A percentile compares a stretch with the other conserved stretches of the same genome.
Evolutionary conservation across 768 basidiomycete species (phyloP).

Genomic region (Mycena alexandri): DNA sequence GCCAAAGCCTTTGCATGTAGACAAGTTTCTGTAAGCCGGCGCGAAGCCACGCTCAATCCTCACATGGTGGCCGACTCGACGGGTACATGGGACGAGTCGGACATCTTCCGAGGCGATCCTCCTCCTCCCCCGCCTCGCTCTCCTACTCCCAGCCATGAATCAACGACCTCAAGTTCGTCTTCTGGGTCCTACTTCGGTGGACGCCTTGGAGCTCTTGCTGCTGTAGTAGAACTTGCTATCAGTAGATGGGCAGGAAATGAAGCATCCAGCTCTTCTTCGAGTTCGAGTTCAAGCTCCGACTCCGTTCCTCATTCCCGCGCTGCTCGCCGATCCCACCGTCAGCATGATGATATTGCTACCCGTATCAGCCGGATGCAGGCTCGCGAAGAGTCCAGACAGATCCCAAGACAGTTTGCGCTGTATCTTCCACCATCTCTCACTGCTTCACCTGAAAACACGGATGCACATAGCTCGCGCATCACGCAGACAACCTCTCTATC

Average conservation of each 20-base stretch:
- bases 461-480: slow-evolving; percentile 44
- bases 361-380: slow-evolving; percentile 72
- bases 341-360: slow-evolving; percentile 71
- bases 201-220: slow-evolving; percentile 65
- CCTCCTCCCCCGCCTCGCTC: slow-evolving; percentile 50
- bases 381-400: slow-evolving; percentile 68
- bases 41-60: not conserved
- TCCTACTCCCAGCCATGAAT: slow-evolving; percentile 43
- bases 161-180: slow-evolving; percentile 50
- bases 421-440: slow-evolving; percentile 64
- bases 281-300: slow-evolving; percentile 43
- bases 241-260: slow-evolving; percentile 76
- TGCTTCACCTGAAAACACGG: slow-evolving; percentile 19
- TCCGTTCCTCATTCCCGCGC: slow-evolving; percentile 56
- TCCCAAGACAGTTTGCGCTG: slow-evolving; percentile 74
- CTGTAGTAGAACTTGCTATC: slow-evolving; percentile 78
- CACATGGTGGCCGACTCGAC: slow-evolving; percentile 1
- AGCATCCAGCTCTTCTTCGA: slow-evolving; percentile 48
- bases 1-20: slow-evolving; percentile 15
- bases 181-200: slow-evolving; percentile 57
- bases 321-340: slow-evolving; percentile 60
- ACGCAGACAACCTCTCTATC: slow-evolving; percentile 62
- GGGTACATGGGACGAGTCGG: slow-evolving; percentile 40
- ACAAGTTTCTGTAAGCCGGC: slow-evolving; percentile 15
- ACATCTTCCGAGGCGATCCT: slow-evolving; percentile 73